A percentile compares a stretch with the other conserved stretches of the same genome.
These are phyloP conservation scores for Cladophialophora bantiana DNA, from an alignment of 2,329 filamentous ascomycete genomes.

Conservation along the genomic window DNA sequence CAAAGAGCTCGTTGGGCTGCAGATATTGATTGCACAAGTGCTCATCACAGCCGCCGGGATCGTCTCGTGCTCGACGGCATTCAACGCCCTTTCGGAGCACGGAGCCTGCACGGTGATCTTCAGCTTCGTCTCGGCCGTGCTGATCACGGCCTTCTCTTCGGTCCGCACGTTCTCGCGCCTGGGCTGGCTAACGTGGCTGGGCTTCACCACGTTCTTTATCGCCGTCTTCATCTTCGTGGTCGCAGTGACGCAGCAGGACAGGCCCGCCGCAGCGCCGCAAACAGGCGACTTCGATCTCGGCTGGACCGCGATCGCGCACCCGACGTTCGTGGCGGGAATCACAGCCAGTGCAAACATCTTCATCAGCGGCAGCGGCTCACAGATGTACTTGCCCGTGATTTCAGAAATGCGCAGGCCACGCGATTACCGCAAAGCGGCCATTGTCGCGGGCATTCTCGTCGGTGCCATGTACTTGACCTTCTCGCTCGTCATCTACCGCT, in stretches of 20 bases:
- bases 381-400: slow-evolving; percentile 48
- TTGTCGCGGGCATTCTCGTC: slow-evolving; percentile 47
- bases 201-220: slow-evolving; percentile 18
- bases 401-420: slow-evolving; percentile 50
- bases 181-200: slow-evolving; percentile 15
- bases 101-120: slow-evolving; percentile 45
- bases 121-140: slow-evolving; percentile 40
- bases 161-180: slow-evolving; percentile 14
- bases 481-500: slow-evolving; percentile 55
- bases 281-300: slow-evolving; percentile 43
- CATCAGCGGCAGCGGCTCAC: slow-evolving; percentile 44
- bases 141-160: slow-evolving; percentile 30
- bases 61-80: slow-evolving; percentile 50
- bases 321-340: slow-evolving; percentile 43
- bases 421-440: slow-evolving; percentile 45
- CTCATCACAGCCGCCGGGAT: slow-evolving; percentile 54
- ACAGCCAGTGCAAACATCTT: slow-evolving; percentile 44
- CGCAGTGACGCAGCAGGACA: slow-evolving; percentile 45
- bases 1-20: slow-evolving; percentile 18
- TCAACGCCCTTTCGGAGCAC: slow-evolving; percentile 53
- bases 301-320: slow-evolving; percentile 41
- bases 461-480: slow-evolving; percentile 48
- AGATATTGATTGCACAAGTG: slow-evolving; percentile 22
- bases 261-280: slow-evolving; percentile 45
- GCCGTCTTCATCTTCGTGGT: slow-evolving; percentile 28